Base-by-base conservation (phyloP, 768 basidiomycete species). In the Serendipita sp. region DNA sequence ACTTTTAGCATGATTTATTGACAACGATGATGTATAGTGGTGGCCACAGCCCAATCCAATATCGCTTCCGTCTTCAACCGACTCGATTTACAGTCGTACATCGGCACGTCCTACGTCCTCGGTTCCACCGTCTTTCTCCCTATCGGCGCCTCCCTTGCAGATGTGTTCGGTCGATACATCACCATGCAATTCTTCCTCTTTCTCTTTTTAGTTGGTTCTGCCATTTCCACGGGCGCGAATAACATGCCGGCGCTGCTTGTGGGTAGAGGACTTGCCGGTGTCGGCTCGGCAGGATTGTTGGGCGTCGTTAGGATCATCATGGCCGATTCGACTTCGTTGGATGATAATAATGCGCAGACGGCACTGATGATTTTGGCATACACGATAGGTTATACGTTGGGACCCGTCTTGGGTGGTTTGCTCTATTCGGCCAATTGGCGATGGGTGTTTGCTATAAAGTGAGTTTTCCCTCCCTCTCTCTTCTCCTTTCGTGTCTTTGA, bases 371-470 rank as follows among this genome's bases (percentile, higher is more conserved):
- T 24, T 24, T 24, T 24, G 24, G 24, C 24, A 0, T 24, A 24
- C 0, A 24, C 24, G 24, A 24, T 24, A 0, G 24, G 24, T 24
- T 24, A 24, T 24, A 24, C 70, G 41, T 60, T 76, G 3, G 81
- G 80, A 2, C 81, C 81, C 0, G 70, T 77, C 48, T 75, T 80
- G 56, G 78, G 78, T 4, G 80, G 81, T 3, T 74, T 67, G 28
- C 69, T 81, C 76, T 81, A 24, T 82, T 24, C 24, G 24, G 24
- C 24, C 24, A 24, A 24, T 24, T 24, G 24, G 24, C 24, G 24
- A 24, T 24, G 80, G 81, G 76, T 82, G 15, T 82, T 81, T 66
- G 81, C 76, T 2, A 81, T 82, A 72, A 82, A 82, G 79, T 79
- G 58, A 67, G 78, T 63, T 3, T 15, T 13, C 45, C 24, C 24